phyloP scores from a whole-genome alignment of 176 grass and related monocot species.

The Thinopyrum elongatum region DNA sequence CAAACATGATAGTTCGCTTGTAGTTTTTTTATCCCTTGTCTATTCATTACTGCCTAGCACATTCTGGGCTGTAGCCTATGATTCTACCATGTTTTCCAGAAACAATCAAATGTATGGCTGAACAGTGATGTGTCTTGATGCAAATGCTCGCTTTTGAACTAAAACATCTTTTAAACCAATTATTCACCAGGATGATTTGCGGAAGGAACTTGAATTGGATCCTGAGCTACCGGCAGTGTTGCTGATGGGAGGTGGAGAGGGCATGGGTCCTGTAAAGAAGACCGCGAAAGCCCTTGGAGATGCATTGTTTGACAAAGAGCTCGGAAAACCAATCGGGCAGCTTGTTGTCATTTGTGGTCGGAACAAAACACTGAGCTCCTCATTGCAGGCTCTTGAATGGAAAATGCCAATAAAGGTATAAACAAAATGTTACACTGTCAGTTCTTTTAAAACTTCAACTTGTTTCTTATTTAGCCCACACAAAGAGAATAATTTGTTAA shows the following conservation, averaged over 20 bases:
- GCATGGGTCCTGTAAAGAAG: slow-evolving; percentile 98
- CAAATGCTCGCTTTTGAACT: neutral
- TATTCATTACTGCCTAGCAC: neutral
- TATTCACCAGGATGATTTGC: slow-evolving; percentile 59
- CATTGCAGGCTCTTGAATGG: slow-evolving; percentile 71
- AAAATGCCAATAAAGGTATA: slow-evolving; percentile 92
- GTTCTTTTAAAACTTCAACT: neutral
- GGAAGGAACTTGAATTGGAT: slow-evolving; percentile 86
- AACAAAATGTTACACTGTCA: neutral
- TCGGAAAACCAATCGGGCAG: slow-evolving; percentile 80
- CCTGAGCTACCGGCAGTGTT: slow-evolving; percentile 83
- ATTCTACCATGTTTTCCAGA: neutral
- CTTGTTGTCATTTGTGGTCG: slow-evolving; percentile 93
- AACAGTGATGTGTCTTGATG: neutral
- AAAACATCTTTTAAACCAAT: neutral
- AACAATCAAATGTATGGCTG: neutral
- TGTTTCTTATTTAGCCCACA: neutral
- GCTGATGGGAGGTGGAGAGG: slow-evolving; percentile 97
- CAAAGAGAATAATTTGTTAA: neutral
- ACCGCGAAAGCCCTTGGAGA: slow-evolving; percentile 91
- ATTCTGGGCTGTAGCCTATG: neutral
- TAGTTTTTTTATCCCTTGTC: no score
- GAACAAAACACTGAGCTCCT: slow-evolving; percentile 82
- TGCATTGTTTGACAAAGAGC: slow-evolving; percentile 72
- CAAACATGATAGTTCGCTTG: no score